Conservation (phyloP, 148 eudicot genomes). For the Rhododendron williamsianum region DNA sequence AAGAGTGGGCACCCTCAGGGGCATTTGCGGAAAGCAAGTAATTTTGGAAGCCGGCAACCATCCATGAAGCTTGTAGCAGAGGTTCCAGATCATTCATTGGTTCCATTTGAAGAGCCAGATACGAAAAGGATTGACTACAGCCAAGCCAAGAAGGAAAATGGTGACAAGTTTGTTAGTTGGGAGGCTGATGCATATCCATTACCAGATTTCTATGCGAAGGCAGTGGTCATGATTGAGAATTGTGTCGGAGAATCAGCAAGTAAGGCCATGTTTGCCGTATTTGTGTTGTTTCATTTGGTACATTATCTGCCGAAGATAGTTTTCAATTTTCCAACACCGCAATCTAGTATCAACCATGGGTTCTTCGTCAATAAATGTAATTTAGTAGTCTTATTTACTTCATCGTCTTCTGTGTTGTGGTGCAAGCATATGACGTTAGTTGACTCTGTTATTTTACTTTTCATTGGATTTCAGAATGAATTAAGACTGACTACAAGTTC, state of each 20-base stretch:
- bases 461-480: neutral
- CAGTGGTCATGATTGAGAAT: conserved; percentile 33
- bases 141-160: conserved; percentile 30
- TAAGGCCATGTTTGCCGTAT: conserved; percentile 22
- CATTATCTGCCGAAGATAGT: neutral
- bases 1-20: conserved; percentile 28
- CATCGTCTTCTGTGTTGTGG: neutral
- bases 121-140: conserved; percentile 49
- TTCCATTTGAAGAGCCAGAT: conserved; percentile 62
- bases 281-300: neutral
- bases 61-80: conserved; percentile 42
- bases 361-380: neutral
- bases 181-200: conserved; percentile 34
- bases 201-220: conserved; percentile 33
- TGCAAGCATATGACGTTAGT: neutral
- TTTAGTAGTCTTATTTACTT: neutral
- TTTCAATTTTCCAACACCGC: conserved; percentile 1
- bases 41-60: conserved; percentile 41
- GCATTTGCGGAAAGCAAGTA: conserved; percentile 30
- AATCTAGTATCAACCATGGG: neutral
- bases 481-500: neutral
- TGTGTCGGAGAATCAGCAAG: conserved; percentile 39
- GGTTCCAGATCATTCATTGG: conserved; percentile 48
- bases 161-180: conserved; percentile 36
- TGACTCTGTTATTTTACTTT: neutral